Conservation (phyloP, 1,139 yeast species). For the Saccharomycopsis crataegensis region DNA sequence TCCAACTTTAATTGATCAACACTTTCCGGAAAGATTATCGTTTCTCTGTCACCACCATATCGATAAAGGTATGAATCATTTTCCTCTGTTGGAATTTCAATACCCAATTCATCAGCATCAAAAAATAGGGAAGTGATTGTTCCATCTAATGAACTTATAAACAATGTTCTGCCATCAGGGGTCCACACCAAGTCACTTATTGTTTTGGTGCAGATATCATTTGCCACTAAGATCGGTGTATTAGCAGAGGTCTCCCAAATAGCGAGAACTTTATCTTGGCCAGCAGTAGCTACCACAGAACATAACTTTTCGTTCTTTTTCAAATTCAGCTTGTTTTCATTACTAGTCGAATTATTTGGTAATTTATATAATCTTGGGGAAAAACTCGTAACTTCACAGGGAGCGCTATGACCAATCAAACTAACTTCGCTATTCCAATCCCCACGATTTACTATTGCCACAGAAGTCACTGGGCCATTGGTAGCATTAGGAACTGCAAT, state of each 20-base stretch:
- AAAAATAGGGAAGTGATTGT: conserved; percentile 65
- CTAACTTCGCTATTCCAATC: conserved; percentile 87
- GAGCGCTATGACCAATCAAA: conserved; percentile 92
- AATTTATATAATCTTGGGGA: conserved; percentile 62
- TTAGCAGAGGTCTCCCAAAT: conserved; percentile 61
- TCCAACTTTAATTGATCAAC: conserved; percentile 70
- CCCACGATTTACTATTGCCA: conserved; percentile 83
- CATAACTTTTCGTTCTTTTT: conserved; percentile 27
- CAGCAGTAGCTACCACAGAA: conserved; percentile 68
- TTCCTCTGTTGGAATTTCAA: conserved; percentile 55
- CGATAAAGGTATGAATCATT: conserved; percentile 65
- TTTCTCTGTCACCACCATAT: conserved; percentile 85
- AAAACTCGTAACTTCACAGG: conserved; percentile 89
- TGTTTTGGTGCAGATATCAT: conserved; percentile 52
- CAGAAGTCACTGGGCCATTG: conserved; percentile 91
- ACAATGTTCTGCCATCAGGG: conserved; percentile 66
- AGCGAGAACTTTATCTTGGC: conserved; percentile 68
- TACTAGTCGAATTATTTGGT: conserved; percentile 22
- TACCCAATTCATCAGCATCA: conserved; percentile 68
- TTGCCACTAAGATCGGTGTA: conserved; percentile 58
- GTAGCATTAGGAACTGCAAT: conserved; percentile 96
- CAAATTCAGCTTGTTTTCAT: conserved; percentile 22
- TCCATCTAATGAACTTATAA: conserved; percentile 80
- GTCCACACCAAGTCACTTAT: conserved; percentile 76
- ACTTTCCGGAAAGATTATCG: conserved; percentile 80